phyloP scores from a whole-genome alignment of 78 protist genomes.

The Dictyostelium firmibasis region DNA sequence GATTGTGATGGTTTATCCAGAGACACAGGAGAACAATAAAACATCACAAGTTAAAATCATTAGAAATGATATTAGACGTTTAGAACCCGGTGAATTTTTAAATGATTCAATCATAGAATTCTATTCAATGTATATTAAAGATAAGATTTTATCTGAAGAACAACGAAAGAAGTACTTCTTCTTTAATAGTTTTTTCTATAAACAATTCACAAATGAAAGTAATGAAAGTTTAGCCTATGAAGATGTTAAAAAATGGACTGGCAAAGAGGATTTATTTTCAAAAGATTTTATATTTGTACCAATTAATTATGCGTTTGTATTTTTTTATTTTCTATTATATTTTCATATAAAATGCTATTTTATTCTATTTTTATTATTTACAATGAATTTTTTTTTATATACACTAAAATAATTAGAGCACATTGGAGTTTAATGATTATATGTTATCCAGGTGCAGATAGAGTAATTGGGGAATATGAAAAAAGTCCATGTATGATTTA shows the following conservation, averaged over 20 bases:
- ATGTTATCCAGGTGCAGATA: conserved; percentile 48
- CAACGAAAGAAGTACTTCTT: conserved; percentile 10
- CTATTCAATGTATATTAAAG: conserved; percentile 53
- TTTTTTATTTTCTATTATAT: not conserved
- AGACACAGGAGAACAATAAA: not conserved
- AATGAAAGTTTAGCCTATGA: conserved; percentile 8
- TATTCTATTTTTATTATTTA: too few relatives aligned
- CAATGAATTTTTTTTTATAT: not conserved
- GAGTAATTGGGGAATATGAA: not conserved
- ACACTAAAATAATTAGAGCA: not conserved
- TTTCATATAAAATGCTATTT: too few relatives aligned
- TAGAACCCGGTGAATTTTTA: conserved; percentile 68
- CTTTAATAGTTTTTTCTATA: conserved; percentile 74
- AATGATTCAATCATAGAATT: conserved; percentile 75
- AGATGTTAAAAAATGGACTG: conserved; percentile 73
- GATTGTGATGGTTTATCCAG: conserved; percentile 18
- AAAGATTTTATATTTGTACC: conserved; percentile 81
- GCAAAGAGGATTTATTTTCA: conserved; percentile 56
- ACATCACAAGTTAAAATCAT: conserved; percentile 51
- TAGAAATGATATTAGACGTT: conserved; percentile 35
- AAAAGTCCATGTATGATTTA: conserved; percentile 13
- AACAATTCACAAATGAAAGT: not conserved
- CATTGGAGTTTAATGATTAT: conserved; percentile 74
- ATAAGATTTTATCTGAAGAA: not conserved
- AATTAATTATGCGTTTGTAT: conserved; percentile 60